phyloP scores from a whole-genome alignment of 1,139 yeast species.

The Hansenula lynferdii region DNA sequence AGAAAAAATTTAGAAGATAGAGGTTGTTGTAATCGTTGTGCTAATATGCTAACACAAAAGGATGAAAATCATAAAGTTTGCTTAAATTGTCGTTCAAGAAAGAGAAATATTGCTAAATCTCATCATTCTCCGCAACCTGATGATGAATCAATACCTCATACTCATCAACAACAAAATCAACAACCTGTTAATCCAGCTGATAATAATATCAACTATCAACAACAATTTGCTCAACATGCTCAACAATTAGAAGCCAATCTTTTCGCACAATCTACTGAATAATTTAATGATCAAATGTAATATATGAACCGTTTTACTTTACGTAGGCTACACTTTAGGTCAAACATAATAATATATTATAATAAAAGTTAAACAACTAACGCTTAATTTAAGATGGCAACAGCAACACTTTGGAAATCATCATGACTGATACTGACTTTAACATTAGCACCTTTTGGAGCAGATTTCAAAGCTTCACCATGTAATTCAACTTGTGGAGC shows the following conservation, averaged over 20 bases:
- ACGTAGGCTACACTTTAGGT: too few relatives aligned
- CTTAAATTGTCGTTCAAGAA: slow-evolving; percentile 44
- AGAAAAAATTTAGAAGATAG: slow-evolving; percentile 49
- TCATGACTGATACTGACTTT: slow-evolving; percentile 93
- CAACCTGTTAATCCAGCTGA: not conserved
- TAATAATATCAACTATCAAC: slow-evolving; percentile 3
- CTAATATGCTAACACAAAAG: slow-evolving; percentile 37
- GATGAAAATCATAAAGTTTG: slow-evolving; percentile 57
- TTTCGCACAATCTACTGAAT: slow-evolving; percentile 16
- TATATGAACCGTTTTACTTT: too few relatives aligned
- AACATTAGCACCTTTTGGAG: slow-evolving; percentile 73
- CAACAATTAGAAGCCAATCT: slow-evolving; percentile 17
- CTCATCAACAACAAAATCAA: too few relatives aligned
- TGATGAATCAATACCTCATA: too few relatives aligned
- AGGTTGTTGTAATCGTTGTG: slow-evolving; percentile 62
- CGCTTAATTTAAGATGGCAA: slow-evolving; percentile 90
- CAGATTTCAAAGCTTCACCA: slow-evolving; percentile 76
- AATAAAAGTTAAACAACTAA: too few relatives aligned
- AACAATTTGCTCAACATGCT: slow-evolving; percentile 11
- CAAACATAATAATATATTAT: too few relatives aligned
- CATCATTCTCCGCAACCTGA: slow-evolving; percentile 1
- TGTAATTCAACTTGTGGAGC: slow-evolving; percentile 76
- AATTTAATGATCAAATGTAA: too few relatives aligned
- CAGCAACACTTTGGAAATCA: slow-evolving; percentile 96
- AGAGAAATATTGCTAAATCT: slow-evolving; percentile 24